Evolutionary conservation across 805 yeast species (phyloP), one percentile per base, ranked within the genome.

Genomic region (Barnettozyma populi): DNA sequence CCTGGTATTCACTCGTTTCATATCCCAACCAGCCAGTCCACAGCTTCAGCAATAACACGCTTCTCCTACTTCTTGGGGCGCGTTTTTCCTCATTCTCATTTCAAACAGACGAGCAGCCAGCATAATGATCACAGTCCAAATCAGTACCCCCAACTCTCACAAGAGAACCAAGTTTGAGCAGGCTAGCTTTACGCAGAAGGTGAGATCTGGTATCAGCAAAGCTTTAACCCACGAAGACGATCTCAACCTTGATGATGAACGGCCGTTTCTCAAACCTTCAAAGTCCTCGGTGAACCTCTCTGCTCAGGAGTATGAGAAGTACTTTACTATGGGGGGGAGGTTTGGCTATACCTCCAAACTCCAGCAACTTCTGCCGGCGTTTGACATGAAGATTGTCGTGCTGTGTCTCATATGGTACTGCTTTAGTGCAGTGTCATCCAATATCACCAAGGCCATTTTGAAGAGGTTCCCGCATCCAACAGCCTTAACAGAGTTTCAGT

Each of bases 401-500:
- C 65, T 86, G 31, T 92, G 98, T 64, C 61, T 76, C 8, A 57
- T 75, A 34, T 92, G 98, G 98, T 92, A 92, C 67, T 60, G 79
- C 27, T 71, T 83, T 9, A 84, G 95, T 29, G 90, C 95, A 9
- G 66, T 90, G 8, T 85, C 96, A 2, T 84, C 84, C 55, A 89
- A 88, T 60, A 73, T 92, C 32, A 82, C 95, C 32, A 92, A 92
- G 64, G 70, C 82, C 41, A 88, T 92, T 42, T 69, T 92, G 50
- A 77, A 72, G 53, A 69, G 71, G 42, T 90, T 84, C 65, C 76
- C 76, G 40, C 86, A 81, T 63, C 97, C 99, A 1, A 80, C 90
- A n/a, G 84, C 96, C 1, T 75, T 94, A 48, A 89, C 97, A 1
- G 90, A 90, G 72, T 68, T 84, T 46, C 98, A 94, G 69, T 92